phyloP scores from a whole-genome alignment of 148 eudicot species.

The Fagopyrum tataricum region DNA sequence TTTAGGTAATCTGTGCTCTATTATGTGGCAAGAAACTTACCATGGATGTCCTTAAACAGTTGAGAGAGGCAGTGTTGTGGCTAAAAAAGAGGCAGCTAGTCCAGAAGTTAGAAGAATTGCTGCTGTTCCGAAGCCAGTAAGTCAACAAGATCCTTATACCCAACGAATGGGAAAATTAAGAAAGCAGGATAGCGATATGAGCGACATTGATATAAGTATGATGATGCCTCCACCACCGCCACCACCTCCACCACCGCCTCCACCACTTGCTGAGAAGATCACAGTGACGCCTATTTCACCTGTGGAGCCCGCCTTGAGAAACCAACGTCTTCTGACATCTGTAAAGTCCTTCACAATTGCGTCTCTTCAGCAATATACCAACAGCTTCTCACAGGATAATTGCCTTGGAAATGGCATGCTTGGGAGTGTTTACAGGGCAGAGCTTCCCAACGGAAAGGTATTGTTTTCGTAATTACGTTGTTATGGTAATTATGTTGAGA shows the following conservation, averaged over 20 bases:
- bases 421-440: constrained; percentile 80
- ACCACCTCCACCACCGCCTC: constrained; percentile 41
- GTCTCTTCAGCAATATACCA: constrained; percentile 86
- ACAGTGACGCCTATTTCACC: constrained; percentile 45
- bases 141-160: constrained; percentile 34
- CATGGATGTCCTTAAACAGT: constrained; percentile 27
- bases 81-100: constrained; percentile 44
- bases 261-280: constrained; percentile 36
- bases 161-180: constrained; percentile 35
- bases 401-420: constrained; percentile 85
- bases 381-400: constrained; percentile 91
- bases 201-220: constrained; percentile 55
- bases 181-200: constrained; percentile 40
- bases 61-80: constrained; percentile 36
- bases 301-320: constrained; percentile 31
- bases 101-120: constrained; percentile 33
- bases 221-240: constrained; percentile 59
- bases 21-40: constrained; percentile 7
- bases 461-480: constrained; percentile 4
- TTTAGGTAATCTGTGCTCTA: neutral
- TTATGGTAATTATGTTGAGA: neutral
- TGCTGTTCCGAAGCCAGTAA: constrained; percentile 31
- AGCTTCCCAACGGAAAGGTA: constrained; percentile 83
- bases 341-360: constrained; percentile 82
- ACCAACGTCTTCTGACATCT: constrained; percentile 48